These are phyloP conservation scores for Neonectria magnoliae DNA, from an alignment of 2,329 filamentous ascomycete species.

Conservation along the genomic window DNA sequence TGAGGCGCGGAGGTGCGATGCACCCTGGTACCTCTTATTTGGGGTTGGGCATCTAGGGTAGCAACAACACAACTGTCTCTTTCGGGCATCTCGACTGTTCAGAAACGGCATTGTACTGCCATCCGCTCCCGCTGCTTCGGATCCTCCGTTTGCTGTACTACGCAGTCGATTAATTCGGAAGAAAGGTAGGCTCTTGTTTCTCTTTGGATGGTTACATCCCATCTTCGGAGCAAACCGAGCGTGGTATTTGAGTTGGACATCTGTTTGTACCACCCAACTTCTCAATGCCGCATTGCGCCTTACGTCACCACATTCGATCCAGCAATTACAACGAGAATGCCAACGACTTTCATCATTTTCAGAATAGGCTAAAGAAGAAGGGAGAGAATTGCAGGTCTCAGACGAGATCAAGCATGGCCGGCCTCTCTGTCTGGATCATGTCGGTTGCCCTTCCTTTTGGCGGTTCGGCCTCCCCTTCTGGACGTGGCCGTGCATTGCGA, in stretches of 20 bases:
- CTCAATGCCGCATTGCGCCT: not conserved
- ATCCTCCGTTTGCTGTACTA: not conserved
- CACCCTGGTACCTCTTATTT: not conserved
- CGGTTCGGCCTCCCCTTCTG: not conserved
- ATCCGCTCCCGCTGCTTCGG: conserved; percentile 11
- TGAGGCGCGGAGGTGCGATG: conserved; percentile 2
- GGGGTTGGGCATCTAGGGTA: conserved; percentile 13
- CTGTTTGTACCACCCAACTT: no score
- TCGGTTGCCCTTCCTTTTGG: not conserved
- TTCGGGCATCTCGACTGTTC: not conserved
- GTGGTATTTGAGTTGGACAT: not conserved
- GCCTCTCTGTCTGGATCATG: not conserved
- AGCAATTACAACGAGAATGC: no score
- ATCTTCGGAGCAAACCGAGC: not conserved
- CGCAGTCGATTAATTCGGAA: not conserved
- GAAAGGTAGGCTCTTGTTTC: not conserved
- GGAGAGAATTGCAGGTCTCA: not conserved
- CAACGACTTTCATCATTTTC: no score
- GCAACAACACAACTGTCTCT: not conserved
- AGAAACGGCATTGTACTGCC: conserved; percentile 9
- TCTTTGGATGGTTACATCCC: not conserved
- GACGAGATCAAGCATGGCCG: conserved; percentile 6
- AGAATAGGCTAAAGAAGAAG: not conserved
- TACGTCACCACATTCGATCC: not conserved
- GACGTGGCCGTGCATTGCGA: not conserved